These are phyloP conservation scores for Fusarium ramigenum DNA, from an alignment of 2,329 filamentous ascomycete genomes.

Conservation along the genomic window DNA sequence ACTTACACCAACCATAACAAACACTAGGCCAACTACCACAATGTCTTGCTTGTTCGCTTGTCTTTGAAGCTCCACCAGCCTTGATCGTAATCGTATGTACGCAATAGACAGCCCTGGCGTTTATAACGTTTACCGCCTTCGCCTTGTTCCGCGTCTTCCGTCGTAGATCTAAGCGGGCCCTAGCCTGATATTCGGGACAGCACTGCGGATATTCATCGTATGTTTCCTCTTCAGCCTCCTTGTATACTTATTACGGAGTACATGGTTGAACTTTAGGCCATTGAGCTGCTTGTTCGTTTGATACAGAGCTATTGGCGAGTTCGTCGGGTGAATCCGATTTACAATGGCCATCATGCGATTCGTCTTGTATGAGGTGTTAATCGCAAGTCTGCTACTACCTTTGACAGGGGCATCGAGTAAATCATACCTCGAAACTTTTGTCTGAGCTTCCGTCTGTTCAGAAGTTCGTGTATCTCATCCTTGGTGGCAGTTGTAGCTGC, in stretches of 20 bases:
- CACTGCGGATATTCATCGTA: constrained; percentile 31
- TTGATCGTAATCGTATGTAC: constrained; percentile 31
- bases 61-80: constrained; percentile 17
- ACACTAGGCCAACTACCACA: not conserved
- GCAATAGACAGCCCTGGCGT: constrained; percentile 10
- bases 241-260: not conserved
- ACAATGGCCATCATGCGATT: not conserved
- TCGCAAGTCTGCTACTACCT: not conserved
- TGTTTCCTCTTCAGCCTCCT: constrained; percentile 33
- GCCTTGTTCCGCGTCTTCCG: constrained; percentile 28
- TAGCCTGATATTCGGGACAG: constrained; percentile 27
- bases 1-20: not conserved
- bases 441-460: not conserved
- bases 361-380: not conserved
- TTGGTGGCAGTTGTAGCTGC: not conserved
- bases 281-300: constrained; percentile 3
- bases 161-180: constrained; percentile 34
- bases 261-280: not conserved
- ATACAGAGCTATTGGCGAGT: constrained; percentile 20
- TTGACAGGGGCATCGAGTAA: not conserved
- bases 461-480: not conserved
- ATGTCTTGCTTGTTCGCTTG: constrained; percentile 4
- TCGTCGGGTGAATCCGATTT: constrained; percentile 15
- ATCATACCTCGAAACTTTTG: not conserved
- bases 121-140: constrained; percentile 25